Percentiles rank a stretch among this genome's conserved stretches.
Conservation (phyloP, 257 asterid species). For the Nicotiana undulata region DNA sequence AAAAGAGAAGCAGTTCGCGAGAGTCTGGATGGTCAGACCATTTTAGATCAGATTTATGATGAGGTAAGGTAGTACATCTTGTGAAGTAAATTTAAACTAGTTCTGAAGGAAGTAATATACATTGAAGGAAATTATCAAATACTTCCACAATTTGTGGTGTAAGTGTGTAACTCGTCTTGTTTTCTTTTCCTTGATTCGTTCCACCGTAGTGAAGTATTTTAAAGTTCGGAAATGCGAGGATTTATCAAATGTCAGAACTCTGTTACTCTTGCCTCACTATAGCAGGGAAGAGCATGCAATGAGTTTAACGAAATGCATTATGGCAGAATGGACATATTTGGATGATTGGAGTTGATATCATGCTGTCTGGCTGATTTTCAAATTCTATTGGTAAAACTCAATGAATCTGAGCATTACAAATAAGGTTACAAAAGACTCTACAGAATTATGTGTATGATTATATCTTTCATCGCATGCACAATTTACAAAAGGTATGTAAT, state of each 20-base stretch:
- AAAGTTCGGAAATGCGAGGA: background rate
- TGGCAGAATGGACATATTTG: background rate
- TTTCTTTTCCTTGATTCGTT: background rate
- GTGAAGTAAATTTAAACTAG: background rate
- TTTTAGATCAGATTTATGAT: slow-evolving; percentile 45
- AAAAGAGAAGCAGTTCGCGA: slow-evolving; percentile 34
- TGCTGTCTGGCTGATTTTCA: background rate
- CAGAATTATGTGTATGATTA: background rate
- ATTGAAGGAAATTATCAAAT: background rate
- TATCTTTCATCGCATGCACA: background rate
- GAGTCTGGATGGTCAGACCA: slow-evolving; percentile 67
- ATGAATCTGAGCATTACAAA: background rate
- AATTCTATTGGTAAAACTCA: background rate
- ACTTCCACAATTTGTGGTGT: background rate
- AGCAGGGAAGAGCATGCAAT: background rate
- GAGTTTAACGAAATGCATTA: background rate
- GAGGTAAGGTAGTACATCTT: slow-evolving; percentile 40
- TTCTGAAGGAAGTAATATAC: background rate
- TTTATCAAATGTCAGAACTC: background rate
- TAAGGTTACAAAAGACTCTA: background rate
- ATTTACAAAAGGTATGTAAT: background rate
- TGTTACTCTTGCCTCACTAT: slow-evolving; percentile 2
- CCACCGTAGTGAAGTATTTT: background rate
- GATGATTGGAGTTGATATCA: background rate
- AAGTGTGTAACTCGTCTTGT: background rate